Conservation (phyloP, 2,329 filamentous ascomycete genomes). For the Aspergillus brasiliensis region DNA sequence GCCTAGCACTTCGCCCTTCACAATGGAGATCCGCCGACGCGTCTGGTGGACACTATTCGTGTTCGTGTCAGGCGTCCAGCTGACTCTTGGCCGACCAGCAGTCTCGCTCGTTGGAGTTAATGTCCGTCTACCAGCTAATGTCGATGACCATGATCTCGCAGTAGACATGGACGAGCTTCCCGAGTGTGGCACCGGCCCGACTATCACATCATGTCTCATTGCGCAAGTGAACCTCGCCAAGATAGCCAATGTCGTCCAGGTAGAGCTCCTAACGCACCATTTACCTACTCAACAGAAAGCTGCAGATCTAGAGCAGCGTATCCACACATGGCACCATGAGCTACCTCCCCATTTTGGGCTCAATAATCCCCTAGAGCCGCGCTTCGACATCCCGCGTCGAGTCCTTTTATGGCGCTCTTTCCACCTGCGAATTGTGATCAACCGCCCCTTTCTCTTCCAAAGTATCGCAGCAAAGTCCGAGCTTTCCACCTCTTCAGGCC, state of each 20-base stretch:
- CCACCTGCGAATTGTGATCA: conserved; percentile 27
- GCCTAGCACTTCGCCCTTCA: conserved; percentile 23
- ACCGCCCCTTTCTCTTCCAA: conserved; percentile 25
- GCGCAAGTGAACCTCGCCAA: conserved; percentile 24
- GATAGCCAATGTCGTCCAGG: conserved; percentile 24
- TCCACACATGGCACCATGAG: conserved; percentile 18
- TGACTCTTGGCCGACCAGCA: conserved; percentile 21
- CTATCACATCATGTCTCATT: conserved; percentile 21
- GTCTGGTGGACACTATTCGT: conserved; percentile 27
- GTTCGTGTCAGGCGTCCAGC: conserved; percentile 22
- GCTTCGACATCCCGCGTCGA: conserved; percentile 21
- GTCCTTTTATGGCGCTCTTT: conserved; percentile 25
- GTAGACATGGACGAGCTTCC: conserved; percentile 25
- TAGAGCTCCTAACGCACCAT: conserved; percentile 24
- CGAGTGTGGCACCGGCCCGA: conserved; percentile 14
- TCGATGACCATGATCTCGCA: conserved; percentile 23
- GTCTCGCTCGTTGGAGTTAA: conserved; percentile 24
- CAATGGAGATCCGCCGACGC: conserved; percentile 24
- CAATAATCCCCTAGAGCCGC: conserved; percentile 13
- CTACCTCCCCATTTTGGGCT: conserved; percentile 18
- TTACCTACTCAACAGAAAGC: conserved; percentile 20
- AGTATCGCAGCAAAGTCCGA: conserved; percentile 19
- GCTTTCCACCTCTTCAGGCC: conserved; percentile 13
- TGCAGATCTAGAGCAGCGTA: conserved; percentile 17
- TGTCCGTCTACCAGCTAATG: conserved; percentile 20